Percentiles rank a stretch among this genome's conserved stretches.
phyloP scores from a whole-genome alignment of 768 basidiomycete species.

The Coprinopsis marcescibilis region DNA sequence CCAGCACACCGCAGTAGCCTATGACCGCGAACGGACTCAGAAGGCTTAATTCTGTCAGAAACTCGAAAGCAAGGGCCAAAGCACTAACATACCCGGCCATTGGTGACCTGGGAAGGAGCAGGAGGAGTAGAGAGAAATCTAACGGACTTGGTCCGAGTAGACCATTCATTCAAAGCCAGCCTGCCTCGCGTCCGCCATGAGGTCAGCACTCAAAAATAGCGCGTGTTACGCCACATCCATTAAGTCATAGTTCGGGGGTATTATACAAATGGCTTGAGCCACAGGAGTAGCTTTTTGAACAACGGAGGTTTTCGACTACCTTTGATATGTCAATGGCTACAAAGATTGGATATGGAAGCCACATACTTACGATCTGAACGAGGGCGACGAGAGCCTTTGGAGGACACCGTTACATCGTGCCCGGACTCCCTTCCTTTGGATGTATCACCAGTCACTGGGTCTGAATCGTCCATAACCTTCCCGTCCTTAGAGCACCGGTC shows the following conservation, averaged over 20 bases:
- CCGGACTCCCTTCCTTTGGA: too few relatives aligned
- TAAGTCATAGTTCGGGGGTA: too few relatives aligned
- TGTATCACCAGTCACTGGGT: background rate
- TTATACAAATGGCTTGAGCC: background rate
- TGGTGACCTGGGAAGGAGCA: background rate
- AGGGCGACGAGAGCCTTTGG: too few relatives aligned
- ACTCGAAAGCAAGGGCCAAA: background rate
- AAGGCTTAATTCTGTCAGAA: slow-evolving; percentile 1
- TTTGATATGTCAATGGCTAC: too few relatives aligned
- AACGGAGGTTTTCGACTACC: background rate
- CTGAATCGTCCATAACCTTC: background rate
- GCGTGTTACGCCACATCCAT: slow-evolving; percentile 4
- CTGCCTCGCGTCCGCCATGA: slow-evolving; percentile 9
- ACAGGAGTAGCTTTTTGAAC: background rate
- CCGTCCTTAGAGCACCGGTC: background rate
- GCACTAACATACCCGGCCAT: slow-evolving; percentile 7
- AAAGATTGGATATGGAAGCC: too few relatives aligned
- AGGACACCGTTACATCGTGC: too few relatives aligned
- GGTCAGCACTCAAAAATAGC: slow-evolving; percentile 7
- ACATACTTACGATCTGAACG: too few relatives aligned
- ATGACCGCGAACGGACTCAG: slow-evolving; percentile 9
- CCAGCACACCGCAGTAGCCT: slow-evolving; percentile 4
- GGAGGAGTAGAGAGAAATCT: background rate
- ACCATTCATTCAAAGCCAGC: background rate
- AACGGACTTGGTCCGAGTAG: background rate